Evolutionary conservation across 1,139 yeast genomes (phyloP).

Genomic region (Casaregolazyma lundiana): DNA sequence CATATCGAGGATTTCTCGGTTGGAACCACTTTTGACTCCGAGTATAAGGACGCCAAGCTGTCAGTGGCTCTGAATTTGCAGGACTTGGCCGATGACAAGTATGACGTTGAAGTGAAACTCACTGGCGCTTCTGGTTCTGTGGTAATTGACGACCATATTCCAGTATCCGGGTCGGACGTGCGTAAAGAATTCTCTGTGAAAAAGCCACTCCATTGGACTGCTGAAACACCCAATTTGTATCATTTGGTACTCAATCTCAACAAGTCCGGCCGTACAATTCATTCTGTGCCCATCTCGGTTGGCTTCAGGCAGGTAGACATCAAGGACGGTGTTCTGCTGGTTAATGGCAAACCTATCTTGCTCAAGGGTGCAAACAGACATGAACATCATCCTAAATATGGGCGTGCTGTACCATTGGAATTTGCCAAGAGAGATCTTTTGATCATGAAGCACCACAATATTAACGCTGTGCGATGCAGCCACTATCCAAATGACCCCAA

Average conservation of each 20-base stretch:
- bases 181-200: slow-evolving; percentile 1
- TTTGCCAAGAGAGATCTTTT: slow-evolving; percentile 29
- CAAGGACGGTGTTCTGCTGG: slow-evolving; percentile 27
- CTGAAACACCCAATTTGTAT: too few species aligned
- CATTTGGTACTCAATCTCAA: slow-evolving; percentile 13
- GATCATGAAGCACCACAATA: slow-evolving; percentile 34
- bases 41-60: slow-evolving; percentile 7
- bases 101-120: slow-evolving; percentile 2
- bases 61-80: too few species aligned
- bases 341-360: slow-evolving; percentile 31
- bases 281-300: slow-evolving; percentile 17
- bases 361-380: slow-evolving; percentile 36
- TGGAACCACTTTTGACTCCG: slow-evolving; percentile 1
- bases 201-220: slow-evolving; percentile 31
- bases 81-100: too few species aligned
- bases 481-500: slow-evolving; percentile 32
- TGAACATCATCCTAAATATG: slow-evolving; percentile 35
- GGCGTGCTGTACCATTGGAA: slow-evolving; percentile 36
- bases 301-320: slow-evolving; percentile 34
- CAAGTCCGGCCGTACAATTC: slow-evolving; percentile 13
- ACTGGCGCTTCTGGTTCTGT: slow-evolving; percentile 3
- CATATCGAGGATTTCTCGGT: slow-evolving; percentile 26
- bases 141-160: background rate
- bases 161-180: background rate
- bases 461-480: slow-evolving; percentile 35